Evolutionary conservation across 352 stramenopile genomes (phyloP), one percentile per base, ranked within the genome.

Genomic region (Phytophthora cryptogea): DNA sequence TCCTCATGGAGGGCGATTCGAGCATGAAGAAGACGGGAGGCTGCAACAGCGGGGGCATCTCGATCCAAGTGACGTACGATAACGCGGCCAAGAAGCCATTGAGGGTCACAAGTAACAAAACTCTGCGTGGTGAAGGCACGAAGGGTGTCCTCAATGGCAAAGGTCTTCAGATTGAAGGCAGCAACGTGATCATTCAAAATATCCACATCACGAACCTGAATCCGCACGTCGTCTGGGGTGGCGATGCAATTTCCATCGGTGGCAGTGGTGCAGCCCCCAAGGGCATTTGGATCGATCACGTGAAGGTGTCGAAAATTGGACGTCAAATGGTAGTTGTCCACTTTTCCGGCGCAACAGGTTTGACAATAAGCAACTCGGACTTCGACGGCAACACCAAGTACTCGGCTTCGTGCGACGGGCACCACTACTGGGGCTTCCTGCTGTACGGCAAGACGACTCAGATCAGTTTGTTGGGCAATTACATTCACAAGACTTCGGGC

Each of bases 381-480:
- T 23, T 23, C 20, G 20, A 23, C 20, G 20, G 20, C 20, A 23
- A 23, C 20, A 23, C 20, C 20, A 23, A 23, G 20, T 23, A 23
- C 20, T 23, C 20, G 20, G 20, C 20, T 23, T 45, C 48, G 32
- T 65, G 57, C 8, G 57, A 59, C 14, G 57, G 58, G 4, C 48
- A 80, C 49, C 76, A 86, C 57, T 86, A 83, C 60, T 81, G 51
- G 57, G 48, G 48, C 6, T 71, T 71, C 27, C 20, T 71, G 28
- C 32, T 68, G 31, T 43, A 50, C 5, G 63, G 63, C 9, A 55
- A 48, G 20, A 50, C 37, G 16, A 69, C 58, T 30, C 51, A 59
- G 55, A 59, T 68, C 42, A 70, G 46, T 41, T 59, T 68, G 5
- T 2, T 59, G 4, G 40, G 45, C 26, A 68, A 68, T 16, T 63